Evolutionary conservation across 2,329 filamentous ascomycete genomes (phyloP), one percentile per base, ranked within the genome.

Genomic region (Gnomoniopsis sp.): DNA sequence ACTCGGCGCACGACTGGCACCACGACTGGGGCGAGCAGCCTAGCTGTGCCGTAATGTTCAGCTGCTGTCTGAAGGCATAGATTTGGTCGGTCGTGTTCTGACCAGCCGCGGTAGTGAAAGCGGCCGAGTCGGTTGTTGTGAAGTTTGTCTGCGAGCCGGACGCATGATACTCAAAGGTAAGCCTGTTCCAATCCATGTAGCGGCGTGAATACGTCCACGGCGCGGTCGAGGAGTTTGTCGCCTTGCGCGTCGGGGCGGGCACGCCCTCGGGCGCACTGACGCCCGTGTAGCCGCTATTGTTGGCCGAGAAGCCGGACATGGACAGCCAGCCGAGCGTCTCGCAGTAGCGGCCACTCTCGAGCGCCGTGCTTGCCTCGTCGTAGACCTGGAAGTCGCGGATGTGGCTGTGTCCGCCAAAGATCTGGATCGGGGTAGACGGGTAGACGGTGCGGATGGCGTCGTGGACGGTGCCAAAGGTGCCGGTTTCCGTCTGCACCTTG

Each of bases 171-270:
- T 81, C 77, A 65, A 89, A 88, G 0, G 84, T 86, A n/a, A 78
- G 73, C 6, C 84, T 79, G 69, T 88, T 89, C 81, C 85, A 89
- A 71, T 89, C 87, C 11, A 89, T 76, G 66, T 88, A 89, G 23
- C 86, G 79, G 8, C 86, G 80, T 3, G 81, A 79, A 66, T 82
- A 87, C 10, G 70, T 64, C 58, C 73, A 74, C 46, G 72, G 72
- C 7, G 77, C 70, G 1, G 70, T 73, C 11, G 72, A 71, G 53
- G 69, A 73, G 4, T 68, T 62, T 1, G 65, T 69, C 2, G 76
- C 78, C 53, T 73, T 76, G 26, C 75, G 76, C 4, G 67, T 69
- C 3, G 75, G 74, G 38, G 75, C 72, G 11, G 69, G 65, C 15
- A 76, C 74, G 21, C 74, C 74, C 43, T 61, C 65, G 6, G 75